These are phyloP conservation scores for Phytopythium montanum DNA, from an alignment of 352 stramenopile genomes.

Conservation along the genomic window DNA sequence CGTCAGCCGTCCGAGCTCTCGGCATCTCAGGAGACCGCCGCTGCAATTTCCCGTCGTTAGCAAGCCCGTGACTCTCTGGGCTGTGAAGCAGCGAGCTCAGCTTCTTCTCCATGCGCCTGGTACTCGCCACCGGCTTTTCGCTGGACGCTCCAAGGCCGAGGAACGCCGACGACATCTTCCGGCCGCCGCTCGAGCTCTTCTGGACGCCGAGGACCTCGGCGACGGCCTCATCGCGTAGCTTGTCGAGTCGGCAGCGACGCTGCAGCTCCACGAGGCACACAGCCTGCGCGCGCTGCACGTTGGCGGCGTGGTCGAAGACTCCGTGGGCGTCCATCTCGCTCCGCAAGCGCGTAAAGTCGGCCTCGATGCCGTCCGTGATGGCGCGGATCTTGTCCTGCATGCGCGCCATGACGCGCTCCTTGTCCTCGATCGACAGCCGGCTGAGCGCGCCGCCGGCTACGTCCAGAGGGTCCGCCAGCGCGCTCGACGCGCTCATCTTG, in stretches of 20 bases:
- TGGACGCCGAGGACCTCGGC: conserved; percentile 33
- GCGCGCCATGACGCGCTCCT: conserved; percentile 62
- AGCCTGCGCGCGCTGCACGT: conserved; percentile 55
- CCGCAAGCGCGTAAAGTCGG: conserved; percentile 48
- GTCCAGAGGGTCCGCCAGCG: conserved; percentile 46
- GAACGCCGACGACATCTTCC: conserved; percentile 2
- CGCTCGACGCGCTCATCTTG: conserved; percentile 40
- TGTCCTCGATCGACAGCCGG: conserved; percentile 58
- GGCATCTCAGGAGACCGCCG: neutral
- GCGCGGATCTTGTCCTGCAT: conserved; percentile 71
- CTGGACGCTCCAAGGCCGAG: neutral
- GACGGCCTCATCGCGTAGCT: conserved; percentile 58
- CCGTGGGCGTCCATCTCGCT: conserved; percentile 52
- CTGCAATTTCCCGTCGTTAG: neutral
- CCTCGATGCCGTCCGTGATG: conserved; percentile 53
- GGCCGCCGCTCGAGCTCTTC: neutral
- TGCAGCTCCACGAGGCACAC: conserved; percentile 71
- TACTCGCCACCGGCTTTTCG: neutral
- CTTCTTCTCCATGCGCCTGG: conserved; percentile 2
- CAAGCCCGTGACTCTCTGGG: neutral
- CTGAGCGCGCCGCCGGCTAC: conserved; percentile 24
- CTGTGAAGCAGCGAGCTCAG: neutral
- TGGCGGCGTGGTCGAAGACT: conserved; percentile 60
- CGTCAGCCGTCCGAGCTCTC: neutral
- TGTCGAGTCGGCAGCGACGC: conserved; percentile 56